Base-by-base conservation (phyloP, 1,139 yeast species). In the Magnusiomyces clavatus region DNA sequence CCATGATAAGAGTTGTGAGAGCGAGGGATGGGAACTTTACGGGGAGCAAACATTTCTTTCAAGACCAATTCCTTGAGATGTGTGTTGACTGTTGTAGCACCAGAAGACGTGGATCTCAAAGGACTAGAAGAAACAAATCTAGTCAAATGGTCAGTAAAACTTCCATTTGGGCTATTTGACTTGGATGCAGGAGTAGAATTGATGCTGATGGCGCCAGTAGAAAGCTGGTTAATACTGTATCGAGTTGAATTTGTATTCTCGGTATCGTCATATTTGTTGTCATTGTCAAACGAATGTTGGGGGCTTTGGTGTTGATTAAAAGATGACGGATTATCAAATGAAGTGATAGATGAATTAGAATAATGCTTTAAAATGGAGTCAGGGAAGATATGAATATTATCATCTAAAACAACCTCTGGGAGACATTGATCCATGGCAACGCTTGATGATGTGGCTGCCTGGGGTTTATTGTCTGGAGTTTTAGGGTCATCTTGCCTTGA, bases 341-440 rank as follows among this genome's bases (percentile, higher is more conserved):
- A 24, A 24, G 31, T 24, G 2, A 77, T 75, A 8, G 83, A 76
- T 34, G 74, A 70, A 1, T 16, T 19, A 3, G 84, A 76, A 62
- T 82, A 83, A 51, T 78, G 79, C 55, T 74, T 75, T 79, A 89
- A 78, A 56, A 88, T 67, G 1, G 87, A 80, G 56, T 82, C 85
- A 0, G 97, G 96, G 45, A 89, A 82, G 51, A 89, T 89, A 65
- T 89, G 97, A 58, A 80, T 82, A 66, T 89, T 89, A 64, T 89
- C 97, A 64, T 87, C 89, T 44, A 90, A 73, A 2, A 86, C 83
- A 19, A 90, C 97, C 63, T 88, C 96, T 1, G 92, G 90, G 19
- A 80, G 76, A 36, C 74, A 63, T 39, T 68, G 72, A 8, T 51
- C 35, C 19, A 34, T 3, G 3, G 14, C 19, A 6, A 13, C 44